Conservation (phyloP, 805 yeast species). For the Teunomyces atbi region DNA sequence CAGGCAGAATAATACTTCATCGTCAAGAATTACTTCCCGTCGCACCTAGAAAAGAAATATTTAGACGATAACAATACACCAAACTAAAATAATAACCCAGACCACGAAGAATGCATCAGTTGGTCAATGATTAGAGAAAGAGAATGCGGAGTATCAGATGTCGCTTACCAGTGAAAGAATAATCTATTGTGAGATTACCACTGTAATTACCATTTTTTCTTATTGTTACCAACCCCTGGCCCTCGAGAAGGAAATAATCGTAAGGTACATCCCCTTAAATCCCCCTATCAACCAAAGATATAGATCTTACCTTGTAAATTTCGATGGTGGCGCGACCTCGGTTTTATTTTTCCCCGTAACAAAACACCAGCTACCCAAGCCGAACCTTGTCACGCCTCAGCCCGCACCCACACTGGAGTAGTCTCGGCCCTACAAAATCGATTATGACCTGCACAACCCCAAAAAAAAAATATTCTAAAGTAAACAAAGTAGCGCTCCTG, state of each 20-base stretch:
- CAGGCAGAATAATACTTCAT: conserved; percentile 3
- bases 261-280: not conserved
- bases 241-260: not conserved
- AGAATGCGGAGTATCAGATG: not conserved
- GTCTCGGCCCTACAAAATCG: conserved; percentile 5
- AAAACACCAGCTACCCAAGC: not conserved
- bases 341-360: not conserved
- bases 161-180: not conserved
- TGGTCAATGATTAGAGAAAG: not conserved
- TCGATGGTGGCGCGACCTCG: not conserved
- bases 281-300: not conserved
- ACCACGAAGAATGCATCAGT: not conserved
- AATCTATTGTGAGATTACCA: not conserved
- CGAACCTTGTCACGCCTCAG: not conserved
- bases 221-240: not conserved
- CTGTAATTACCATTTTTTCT: not conserved
- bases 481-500: not conserved
- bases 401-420: not conserved
- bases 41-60: not conserved
- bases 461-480: not conserved
- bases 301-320: not conserved
- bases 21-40: not conserved
- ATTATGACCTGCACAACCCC: not conserved
- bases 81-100: not conserved
- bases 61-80: not conserved